Conservation (phyloP, 805 yeast genomes). For the Metschnikowia baotianmanensis region DNA sequence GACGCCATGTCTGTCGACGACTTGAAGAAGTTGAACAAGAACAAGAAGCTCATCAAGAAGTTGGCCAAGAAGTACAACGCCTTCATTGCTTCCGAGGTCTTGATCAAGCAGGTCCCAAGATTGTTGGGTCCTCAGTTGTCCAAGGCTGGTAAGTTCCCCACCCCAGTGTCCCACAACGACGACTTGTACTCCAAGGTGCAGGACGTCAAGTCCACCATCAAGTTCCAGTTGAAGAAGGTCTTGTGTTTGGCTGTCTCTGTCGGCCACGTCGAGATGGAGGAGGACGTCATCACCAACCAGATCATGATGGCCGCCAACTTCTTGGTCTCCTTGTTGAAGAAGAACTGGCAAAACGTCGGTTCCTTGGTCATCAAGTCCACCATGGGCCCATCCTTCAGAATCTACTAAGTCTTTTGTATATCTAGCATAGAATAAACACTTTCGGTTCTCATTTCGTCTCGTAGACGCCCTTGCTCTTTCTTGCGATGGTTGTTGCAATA, state of each 20-base stretch:
- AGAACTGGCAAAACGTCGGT: constrained; percentile 99
- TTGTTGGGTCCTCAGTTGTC: constrained; percentile 99
- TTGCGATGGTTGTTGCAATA: too few species aligned
- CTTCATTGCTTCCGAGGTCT: constrained; percentile 98
- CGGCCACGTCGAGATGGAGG: constrained; percentile 99
- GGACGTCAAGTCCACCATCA: constrained; percentile 98
- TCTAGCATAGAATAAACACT: constrained; percentile 4
- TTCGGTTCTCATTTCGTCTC: neutral
- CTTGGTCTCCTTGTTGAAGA: constrained; percentile 98
- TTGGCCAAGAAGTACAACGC: constrained; percentile 99
- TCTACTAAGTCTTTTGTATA: constrained; percentile 62
- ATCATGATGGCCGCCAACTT: constrained; percentile 98
- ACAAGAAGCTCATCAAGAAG: constrained; percentile 99
- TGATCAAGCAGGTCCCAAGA: constrained; percentile 99
- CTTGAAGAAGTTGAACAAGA: constrained; percentile 99
- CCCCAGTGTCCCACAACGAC: constrained; percentile 99
- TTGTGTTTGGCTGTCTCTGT: constrained; percentile 99
- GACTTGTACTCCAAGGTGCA: constrained; percentile 93
- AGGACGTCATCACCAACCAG: constrained; percentile 94
- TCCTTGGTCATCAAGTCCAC: constrained; percentile 98
- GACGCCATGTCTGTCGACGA: constrained; percentile 99
- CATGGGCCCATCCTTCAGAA: constrained; percentile 99
- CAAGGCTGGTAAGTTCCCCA: constrained; percentile 99
- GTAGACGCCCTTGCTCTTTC: too few species aligned
- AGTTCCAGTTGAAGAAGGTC: constrained; percentile 99